Evolutionary conservation across 768 basidiomycete genomes (phyloP), one percentile per base, ranked within the genome.

Genomic region (Austroboletus festivus): DNA sequence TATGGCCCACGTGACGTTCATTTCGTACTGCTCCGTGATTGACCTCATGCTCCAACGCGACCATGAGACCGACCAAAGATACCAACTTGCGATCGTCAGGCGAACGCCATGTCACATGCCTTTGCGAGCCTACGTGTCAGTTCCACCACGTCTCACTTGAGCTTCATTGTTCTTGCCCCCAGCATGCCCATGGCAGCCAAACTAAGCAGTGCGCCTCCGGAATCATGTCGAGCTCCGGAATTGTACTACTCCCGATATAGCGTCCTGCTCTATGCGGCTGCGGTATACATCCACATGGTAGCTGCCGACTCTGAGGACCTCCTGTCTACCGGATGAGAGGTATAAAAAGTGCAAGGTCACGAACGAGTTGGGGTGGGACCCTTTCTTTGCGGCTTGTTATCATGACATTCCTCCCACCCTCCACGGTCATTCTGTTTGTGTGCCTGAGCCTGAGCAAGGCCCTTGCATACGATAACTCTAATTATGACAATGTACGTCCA

Each of bases 401-500:
- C 38, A 60, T 66, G 59, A 40, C 41, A 31, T 43, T 47, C 35
- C 23, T 53, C 13, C 11, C 39, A 15, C 8, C 23, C 21, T 15
- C 57, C n/a, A 22, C 35, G 10, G 30, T 48, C 31, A 44, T 51
- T 30, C 16, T 44, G 23, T 42, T 34, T 18, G 26, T 23, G n/a
- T 48, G 47, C 38, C 21, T 52, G 7, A 51, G 50, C 50, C 28
- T 59, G 19, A 50, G 52, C 20, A 39, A 47, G n/a, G 64, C 59
- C 9, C 26, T 53, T 44, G 79, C 77, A 19, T 83, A 80, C 57
- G 79, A 83, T 64, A 75, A 75, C 55, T 71, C 71, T 51, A 73
- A 81, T 42, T 81, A 72, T 60, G 83, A 86, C 63, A 86, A 85
- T 56, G 83, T 83, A 57, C 48, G 76, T 70, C 26, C 8, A n/a